phyloP scores from a whole-genome alignment of 2,329 filamentous ascomycete genomes.

The Arthroderma uncinatum region DNA sequence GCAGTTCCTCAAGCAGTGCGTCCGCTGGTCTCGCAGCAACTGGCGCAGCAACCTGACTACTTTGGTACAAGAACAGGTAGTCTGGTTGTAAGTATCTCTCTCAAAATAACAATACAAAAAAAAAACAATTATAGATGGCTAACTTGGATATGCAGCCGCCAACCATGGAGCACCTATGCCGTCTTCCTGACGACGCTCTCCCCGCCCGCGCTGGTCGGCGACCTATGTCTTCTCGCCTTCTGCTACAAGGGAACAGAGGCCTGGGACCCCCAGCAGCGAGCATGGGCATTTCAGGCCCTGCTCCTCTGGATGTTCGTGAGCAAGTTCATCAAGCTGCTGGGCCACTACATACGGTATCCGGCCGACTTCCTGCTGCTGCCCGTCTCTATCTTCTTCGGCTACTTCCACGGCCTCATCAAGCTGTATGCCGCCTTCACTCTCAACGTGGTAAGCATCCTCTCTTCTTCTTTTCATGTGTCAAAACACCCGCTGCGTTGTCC shows the following conservation, averaged over 20 bases:
- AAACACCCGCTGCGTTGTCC: background rate
- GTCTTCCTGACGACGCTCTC: slow-evolving; percentile 87
- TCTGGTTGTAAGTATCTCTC: slow-evolving; percentile 65
- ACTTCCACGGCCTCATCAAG: slow-evolving; percentile 87
- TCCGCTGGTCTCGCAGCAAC: slow-evolving; percentile 92
- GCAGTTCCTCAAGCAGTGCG: slow-evolving; percentile 87
- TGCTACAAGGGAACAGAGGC: slow-evolving; percentile 57
- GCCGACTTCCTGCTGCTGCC: slow-evolving; percentile 69
- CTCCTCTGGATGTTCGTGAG: slow-evolving; percentile 71
- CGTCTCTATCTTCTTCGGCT: slow-evolving; percentile 81
- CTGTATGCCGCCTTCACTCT: slow-evolving; percentile 74
- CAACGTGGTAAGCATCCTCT: slow-evolving; percentile 56
- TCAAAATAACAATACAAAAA: background rate
- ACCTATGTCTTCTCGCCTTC: slow-evolving; percentile 59
- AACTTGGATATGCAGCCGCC: slow-evolving; percentile 49
- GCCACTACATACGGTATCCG: slow-evolving; percentile 75
- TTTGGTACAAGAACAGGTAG: slow-evolving; percentile 67
- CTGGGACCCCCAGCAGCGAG: slow-evolving; percentile 46
- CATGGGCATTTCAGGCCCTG: slow-evolving; percentile 50
- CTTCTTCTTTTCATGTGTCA: background rate
- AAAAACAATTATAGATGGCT: background rate
- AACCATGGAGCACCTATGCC: slow-evolving; percentile 88
- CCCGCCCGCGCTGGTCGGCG: slow-evolving; percentile 69
- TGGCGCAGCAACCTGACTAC: slow-evolving; percentile 96
- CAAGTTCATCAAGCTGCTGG: slow-evolving; percentile 83